Conservation (phyloP, 345 rosid species). For the Salix purpurea region DNA sequence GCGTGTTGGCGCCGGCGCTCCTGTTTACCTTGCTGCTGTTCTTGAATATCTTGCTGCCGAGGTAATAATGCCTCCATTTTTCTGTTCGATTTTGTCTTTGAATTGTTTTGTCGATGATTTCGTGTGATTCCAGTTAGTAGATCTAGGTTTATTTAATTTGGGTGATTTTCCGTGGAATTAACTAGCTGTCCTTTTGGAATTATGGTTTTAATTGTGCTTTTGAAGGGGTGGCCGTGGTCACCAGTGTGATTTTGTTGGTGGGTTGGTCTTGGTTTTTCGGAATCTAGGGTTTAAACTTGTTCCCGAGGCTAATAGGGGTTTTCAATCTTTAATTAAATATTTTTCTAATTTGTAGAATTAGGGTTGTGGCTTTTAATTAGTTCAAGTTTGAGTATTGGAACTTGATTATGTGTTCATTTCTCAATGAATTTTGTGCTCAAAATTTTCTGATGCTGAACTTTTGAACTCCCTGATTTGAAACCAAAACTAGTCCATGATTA, state of each 20-base stretch:
- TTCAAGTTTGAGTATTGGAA: neutral
- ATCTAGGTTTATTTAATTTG: neutral
- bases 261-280: neutral
- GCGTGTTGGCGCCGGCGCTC: constrained; percentile 94
- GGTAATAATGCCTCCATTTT: constrained; percentile 29
- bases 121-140: neutral
- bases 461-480: neutral
- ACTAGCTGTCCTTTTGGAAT: neutral
- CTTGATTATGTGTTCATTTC: neutral
- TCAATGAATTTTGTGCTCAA: too few species aligned
- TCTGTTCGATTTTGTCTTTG: neutral
- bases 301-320: neutral
- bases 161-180: neutral
- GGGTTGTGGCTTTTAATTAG: too few species aligned
- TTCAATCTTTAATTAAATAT: neutral
- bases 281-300: neutral
- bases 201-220: neutral
- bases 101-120: neutral
- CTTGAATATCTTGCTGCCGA: constrained; percentile 94
- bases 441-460: neutral
- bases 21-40: constrained; percentile 92
- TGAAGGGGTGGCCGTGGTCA: neutral
- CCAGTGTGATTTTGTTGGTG: neutral
- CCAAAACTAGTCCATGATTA: neutral
- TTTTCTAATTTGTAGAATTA: too few species aligned